Percentiles rank a stretch among this genome's conserved stretches.
phyloP scores from a whole-genome alignment of 169 alveolate species.

The Plasmodium inui region DNA sequence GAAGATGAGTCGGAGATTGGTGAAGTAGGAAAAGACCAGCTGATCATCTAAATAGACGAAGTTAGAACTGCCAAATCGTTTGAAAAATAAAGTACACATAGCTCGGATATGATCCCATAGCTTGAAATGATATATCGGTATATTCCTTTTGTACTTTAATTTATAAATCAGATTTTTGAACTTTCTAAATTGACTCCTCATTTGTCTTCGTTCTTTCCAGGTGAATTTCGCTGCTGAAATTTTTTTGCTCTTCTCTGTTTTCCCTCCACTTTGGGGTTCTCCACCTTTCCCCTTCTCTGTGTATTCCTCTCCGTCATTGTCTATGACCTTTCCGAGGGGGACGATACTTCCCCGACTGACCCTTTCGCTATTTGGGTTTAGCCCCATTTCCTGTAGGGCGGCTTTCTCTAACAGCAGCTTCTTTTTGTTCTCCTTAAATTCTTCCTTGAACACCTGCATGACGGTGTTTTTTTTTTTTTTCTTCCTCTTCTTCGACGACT shows the following conservation, averaged over 20 bases:
- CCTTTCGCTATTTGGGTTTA: not conserved
- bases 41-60: conserved; percentile 56
- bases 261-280: not conserved
- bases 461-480: conserved; percentile 46
- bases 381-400: not conserved
- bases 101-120: conserved; percentile 25
- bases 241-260: not conserved
- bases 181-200: not conserved
- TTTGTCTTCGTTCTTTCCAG: conserved; percentile 21
- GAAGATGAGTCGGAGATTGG: conserved; percentile 29
- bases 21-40: conserved; percentile 38
- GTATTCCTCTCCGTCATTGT: not conserved
- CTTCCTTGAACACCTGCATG: conserved; percentile 47
- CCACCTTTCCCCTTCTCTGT: not conserved
- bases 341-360: not conserved
- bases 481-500: conserved; percentile 18
- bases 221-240: not conserved
- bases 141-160: conserved; percentile 53
- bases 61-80: conserved; percentile 11
- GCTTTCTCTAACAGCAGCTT: conserved; percentile 8
- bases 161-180: conserved; percentile 24
- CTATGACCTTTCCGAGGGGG: not conserved
- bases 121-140: conserved; percentile 49
- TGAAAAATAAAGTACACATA: conserved; percentile 12
- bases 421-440: conserved; percentile 24